Conservation (phyloP, 305 asterid species). For the Solanum hybrid region DNA sequence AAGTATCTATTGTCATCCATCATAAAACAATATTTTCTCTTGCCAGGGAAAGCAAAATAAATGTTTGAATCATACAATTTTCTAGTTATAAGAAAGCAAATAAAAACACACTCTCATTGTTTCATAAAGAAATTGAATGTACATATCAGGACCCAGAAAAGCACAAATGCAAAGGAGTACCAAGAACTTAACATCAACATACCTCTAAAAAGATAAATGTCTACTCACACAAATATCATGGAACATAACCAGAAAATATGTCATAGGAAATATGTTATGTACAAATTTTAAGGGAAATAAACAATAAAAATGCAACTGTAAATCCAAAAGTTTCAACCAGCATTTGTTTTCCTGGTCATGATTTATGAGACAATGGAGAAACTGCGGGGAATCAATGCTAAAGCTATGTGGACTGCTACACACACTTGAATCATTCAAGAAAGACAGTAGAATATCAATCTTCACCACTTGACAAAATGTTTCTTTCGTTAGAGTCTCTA, state of each 20-base stretch:
- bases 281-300: background rate
- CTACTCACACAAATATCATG: background rate
- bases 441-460: background rate
- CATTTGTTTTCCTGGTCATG: background rate
- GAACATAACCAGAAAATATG: background rate
- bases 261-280: background rate
- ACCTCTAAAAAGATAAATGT: background rate
- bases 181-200: background rate
- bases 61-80: background rate
- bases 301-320: background rate
- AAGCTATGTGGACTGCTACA: background rate
- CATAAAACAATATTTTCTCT: background rate
- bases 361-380: background rate
- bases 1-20: background rate
- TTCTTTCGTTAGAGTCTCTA: background rate
- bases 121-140: background rate
- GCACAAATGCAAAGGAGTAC: background rate
- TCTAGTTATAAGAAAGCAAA: background rate
- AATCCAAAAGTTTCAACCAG: conserved; percentile 1
- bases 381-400: background rate
- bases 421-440: background rate
- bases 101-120: background rate
- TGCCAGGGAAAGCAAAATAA: background rate
- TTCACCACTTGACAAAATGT: background rate
- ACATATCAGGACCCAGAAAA: background rate